Evolutionary conservation across 2,329 filamentous ascomycete species (phyloP).

Genomic region (Cladosporium sp.): DNA sequence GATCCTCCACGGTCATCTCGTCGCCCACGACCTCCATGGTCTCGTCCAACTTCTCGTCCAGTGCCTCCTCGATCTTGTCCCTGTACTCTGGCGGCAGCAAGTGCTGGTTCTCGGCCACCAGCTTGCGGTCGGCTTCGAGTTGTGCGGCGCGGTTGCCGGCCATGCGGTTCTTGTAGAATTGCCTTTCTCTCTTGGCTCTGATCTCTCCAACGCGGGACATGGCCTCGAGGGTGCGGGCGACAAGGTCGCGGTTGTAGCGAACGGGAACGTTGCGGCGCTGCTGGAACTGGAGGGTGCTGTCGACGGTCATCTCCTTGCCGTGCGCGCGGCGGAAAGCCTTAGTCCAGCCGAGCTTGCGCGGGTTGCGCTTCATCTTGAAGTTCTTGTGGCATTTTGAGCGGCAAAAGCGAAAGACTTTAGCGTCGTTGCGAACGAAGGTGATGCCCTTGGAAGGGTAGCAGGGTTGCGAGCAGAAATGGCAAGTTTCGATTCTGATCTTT

Average conservation of each 20-base stretch:
- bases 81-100: constrained; percentile 63
- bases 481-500: constrained; percentile 54
- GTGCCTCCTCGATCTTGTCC: constrained; percentile 44
- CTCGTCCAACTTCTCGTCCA: constrained; percentile 56
- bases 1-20: constrained; percentile 14
- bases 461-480: constrained; percentile 68
- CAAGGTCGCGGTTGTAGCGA: constrained; percentile 91
- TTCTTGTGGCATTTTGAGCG: constrained; percentile 64
- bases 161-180: constrained; percentile 94
- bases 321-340: constrained; percentile 84
- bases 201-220: constrained; percentile 92
- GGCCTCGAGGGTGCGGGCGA: constrained; percentile 80
- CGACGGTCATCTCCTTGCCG: constrained; percentile 83
- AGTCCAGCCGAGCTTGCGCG: constrained; percentile 94
- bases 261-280: constrained; percentile 90
- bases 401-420: constrained; percentile 64
- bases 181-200: constrained; percentile 73
- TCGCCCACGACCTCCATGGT: constrained; percentile 43
- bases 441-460: constrained; percentile 63
- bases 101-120: constrained; percentile 90
- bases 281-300: constrained; percentile 88
- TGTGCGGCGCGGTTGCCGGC: constrained; percentile 81
- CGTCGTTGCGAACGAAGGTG: constrained; percentile 65
- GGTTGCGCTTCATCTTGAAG: constrained; percentile 98
- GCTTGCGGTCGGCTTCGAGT: constrained; percentile 73